Conservation (phyloP, 179 eudicot species). For the Patellifolia procumbens region DNA sequence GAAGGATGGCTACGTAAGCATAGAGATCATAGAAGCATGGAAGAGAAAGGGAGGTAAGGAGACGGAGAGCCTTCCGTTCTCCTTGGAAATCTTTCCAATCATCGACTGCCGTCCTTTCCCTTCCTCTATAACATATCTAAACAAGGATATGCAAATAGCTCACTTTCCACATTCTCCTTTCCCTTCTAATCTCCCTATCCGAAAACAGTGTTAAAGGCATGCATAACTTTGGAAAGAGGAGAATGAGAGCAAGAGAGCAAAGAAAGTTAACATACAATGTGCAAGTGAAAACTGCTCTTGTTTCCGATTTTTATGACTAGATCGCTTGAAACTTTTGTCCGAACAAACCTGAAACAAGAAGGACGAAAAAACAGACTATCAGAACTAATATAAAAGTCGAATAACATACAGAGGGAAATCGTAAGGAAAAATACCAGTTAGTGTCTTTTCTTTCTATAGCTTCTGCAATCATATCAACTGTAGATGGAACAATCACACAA, state of each 20-base stretch:
- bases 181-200: no score
- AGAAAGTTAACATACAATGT: conserved; percentile 39
- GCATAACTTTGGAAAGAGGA: neutral
- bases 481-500: conserved; percentile 37
- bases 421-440: conserved; percentile 30
- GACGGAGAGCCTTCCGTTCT: no score
- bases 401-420: neutral
- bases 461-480: conserved; percentile 39
- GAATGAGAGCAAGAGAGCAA: neutral
- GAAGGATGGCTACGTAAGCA: neutral
- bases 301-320: conserved; percentile 44
- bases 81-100: no score
- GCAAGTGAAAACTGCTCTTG: conserved; percentile 46
- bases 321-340: conserved; percentile 40
- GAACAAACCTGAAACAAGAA: conserved; percentile 41
- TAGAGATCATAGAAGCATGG: neutral
- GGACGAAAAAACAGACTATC: neutral
- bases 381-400: neutral
- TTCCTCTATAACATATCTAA: no score
- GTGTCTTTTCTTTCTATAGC: conserved; percentile 43
- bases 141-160: no score
- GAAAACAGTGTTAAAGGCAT: no score
- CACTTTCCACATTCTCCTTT: no score
- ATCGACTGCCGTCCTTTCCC: no score
- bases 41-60: no score